These are phyloP conservation scores for Jatropha multifida DNA, from an alignment of 441 rosid species.

Conservation along the genomic window DNA sequence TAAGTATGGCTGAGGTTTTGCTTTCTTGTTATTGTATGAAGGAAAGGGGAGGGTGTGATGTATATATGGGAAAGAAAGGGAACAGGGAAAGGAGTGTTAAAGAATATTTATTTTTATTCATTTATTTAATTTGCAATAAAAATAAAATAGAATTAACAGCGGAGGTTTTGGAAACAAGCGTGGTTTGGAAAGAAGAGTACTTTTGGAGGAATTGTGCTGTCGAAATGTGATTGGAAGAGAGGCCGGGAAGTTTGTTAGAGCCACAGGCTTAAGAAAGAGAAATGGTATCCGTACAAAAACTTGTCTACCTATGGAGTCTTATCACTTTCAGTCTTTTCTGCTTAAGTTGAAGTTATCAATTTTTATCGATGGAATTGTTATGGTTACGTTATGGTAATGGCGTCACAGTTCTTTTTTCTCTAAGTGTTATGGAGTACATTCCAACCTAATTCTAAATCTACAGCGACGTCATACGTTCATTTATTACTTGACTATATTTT, in stretches of 20 bases:
- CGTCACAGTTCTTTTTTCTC: no score
- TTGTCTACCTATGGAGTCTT: background rate
- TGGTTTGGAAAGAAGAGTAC: background rate
- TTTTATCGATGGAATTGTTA: no score
- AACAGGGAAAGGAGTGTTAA: background rate
- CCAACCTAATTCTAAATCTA: no score
- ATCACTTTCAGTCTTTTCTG: no score
- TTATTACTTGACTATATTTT: no score
- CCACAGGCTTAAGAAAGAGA: constrained; percentile 25
- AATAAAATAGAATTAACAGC: background rate
- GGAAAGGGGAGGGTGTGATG: background rate
- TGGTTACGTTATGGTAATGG: no score
- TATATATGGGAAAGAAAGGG: background rate
- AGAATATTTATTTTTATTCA: background rate
- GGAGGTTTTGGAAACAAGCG: background rate
- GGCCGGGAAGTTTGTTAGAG: constrained; percentile 16
- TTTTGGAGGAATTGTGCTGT: constrained; percentile 24
- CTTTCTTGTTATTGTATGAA: constrained; percentile 18
- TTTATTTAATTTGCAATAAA: background rate
- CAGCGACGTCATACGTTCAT: no score
- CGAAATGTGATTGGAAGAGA: constrained; percentile 29
- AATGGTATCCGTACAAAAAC: constrained; percentile 24
- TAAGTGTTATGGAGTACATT: no score
- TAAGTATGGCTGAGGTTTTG: constrained; percentile 20
- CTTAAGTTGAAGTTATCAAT: no score